Percentiles rank a stretch among this genome's conserved stretches.
Conservation (phyloP, 352 stramenopile species). For the Paralagenidium karlingii region DNA sequence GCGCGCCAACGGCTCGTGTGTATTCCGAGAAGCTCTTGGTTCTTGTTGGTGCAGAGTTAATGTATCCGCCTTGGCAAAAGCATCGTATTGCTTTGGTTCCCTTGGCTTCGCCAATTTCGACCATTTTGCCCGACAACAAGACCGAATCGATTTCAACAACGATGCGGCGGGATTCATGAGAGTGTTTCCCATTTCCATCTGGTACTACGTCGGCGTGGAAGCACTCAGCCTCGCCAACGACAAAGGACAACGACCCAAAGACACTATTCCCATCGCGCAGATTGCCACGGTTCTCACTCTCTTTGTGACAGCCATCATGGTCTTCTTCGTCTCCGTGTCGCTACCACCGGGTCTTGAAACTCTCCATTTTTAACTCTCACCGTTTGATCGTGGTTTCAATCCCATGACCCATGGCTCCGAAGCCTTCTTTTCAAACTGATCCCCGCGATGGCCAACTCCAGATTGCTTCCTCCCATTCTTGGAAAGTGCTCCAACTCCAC, state of each 20-base stretch:
- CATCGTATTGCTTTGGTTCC: constrained; percentile 21
- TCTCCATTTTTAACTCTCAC: not conserved
- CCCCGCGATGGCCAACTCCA: constrained; percentile 6
- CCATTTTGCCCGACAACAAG: not conserved
- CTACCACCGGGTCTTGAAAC: constrained; percentile 4
- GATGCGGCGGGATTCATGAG: constrained; percentile 11
- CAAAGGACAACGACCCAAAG: constrained; percentile 5
- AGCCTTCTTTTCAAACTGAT: constrained; percentile 18
- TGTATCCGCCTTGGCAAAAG: too few relatives aligned
- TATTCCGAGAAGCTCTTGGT: too few relatives aligned
- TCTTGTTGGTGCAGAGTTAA: too few relatives aligned
- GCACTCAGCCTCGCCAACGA: constrained; percentile 10
- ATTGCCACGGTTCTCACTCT: constrained; percentile 11
- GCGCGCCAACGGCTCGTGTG: too few relatives aligned
- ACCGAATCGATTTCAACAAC: constrained; percentile 2
- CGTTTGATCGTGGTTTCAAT: constrained; percentile 7
- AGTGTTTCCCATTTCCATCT: constrained; percentile 9
- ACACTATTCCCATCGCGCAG: constrained; percentile 12
- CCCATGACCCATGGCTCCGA: constrained; percentile 9
- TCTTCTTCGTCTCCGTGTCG: constrained; percentile 14
- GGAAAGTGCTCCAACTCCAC: not conserved
- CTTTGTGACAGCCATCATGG: not conserved
- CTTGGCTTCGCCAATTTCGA: constrained; percentile 6
- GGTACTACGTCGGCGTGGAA: constrained; percentile 21
- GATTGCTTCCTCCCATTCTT: constrained; percentile 1